A percentile compares a stretch with the other conserved stretches of the same genome.
phyloP scores from a whole-genome alignment of 768 basidiomycete genomes.

The Sporobolomyces pararoseus region DNA sequence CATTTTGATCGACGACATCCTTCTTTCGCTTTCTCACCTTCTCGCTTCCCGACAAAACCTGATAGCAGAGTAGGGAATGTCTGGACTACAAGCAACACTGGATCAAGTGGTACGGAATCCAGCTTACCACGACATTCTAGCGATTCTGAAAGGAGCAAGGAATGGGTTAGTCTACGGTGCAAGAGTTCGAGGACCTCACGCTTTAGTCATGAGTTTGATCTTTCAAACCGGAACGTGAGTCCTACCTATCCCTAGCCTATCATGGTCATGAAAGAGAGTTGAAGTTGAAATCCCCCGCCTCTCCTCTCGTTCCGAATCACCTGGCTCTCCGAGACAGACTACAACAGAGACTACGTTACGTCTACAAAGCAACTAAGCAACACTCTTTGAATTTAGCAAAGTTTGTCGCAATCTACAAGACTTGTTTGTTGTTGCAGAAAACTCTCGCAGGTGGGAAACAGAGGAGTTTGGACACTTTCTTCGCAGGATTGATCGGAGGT shows the following conservation, averaged over 20 bases:
- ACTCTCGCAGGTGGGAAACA: slow-evolving; percentile 63
- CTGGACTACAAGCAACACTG: slow-evolving; percentile 5
- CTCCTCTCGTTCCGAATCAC: neutral
- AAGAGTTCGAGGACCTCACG: slow-evolving; percentile 91
- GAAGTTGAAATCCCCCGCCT: neutral
- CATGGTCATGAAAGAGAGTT: neutral
- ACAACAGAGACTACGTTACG: slow-evolving; percentile 62
- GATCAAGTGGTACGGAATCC: slow-evolving; percentile 54
- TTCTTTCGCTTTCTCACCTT: neutral
- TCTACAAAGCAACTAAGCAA: slow-evolving; percentile 79
- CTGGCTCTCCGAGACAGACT: slow-evolving; percentile 58
- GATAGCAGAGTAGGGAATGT: neutral
- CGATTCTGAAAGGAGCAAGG: slow-evolving; percentile 80
- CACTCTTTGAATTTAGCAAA: slow-evolving; percentile 89
- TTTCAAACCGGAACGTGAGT: slow-evolving; percentile 88
- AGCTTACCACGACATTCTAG: slow-evolving; percentile 79
- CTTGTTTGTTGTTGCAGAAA: slow-evolving; percentile 74
- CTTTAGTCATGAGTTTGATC: slow-evolving; percentile 88
- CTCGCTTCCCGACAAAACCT: neutral
- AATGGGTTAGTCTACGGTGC: slow-evolving; percentile 87
- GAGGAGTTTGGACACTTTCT: slow-evolving; percentile 75
- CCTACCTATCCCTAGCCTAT: neutral
- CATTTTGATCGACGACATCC: neutral
- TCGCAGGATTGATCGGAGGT: slow-evolving; percentile 88
- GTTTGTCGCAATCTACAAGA: slow-evolving; percentile 92